phyloP scores from a whole-genome alignment of 306 rosid genomes.

The Quercus suber region DNA sequence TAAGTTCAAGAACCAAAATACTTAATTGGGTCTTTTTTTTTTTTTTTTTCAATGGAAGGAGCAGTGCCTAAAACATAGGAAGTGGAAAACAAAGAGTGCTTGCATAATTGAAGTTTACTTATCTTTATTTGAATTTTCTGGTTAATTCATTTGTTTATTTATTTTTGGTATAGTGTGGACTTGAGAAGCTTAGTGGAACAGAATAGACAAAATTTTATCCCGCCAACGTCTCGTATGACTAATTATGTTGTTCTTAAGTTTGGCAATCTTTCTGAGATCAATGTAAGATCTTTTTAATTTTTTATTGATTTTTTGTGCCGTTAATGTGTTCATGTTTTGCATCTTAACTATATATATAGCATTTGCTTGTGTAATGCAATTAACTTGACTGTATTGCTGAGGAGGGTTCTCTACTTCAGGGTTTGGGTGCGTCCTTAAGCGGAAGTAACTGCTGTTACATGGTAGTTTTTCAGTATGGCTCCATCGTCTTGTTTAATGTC shows the following conservation, averaged over 20 bases:
- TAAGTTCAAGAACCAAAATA: too few species aligned
- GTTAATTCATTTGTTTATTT: background rate
- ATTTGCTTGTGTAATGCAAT: background rate
- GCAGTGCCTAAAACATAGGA: background rate
- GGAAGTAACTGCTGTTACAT: constrained; percentile 73
- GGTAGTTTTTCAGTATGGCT: constrained; percentile 98
- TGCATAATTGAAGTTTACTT: background rate
- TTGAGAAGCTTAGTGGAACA: constrained; percentile 87
- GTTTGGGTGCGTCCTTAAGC: constrained; percentile 51
- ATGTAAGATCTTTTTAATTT: constrained; percentile 37
- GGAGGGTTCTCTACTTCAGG: constrained; percentile 50
- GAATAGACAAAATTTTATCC: constrained; percentile 79
- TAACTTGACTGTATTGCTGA: constrained; percentile 10
- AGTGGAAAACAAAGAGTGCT: background rate
- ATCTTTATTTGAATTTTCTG: background rate
- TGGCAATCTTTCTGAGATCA: constrained; percentile 53
- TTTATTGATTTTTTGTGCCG: background rate
- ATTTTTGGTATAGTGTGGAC: constrained; percentile 68
- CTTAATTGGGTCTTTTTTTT: too few species aligned
- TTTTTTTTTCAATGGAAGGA: too few species aligned
- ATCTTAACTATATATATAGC: background rate
- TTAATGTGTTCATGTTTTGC: background rate
- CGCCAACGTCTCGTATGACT: constrained; percentile 88
- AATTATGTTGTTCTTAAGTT: constrained; percentile 85
- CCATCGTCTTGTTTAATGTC: constrained; percentile 84